phyloP scores from a whole-genome alignment of 768 basidiomycete genomes.

The Termitomyces sp. region DNA sequence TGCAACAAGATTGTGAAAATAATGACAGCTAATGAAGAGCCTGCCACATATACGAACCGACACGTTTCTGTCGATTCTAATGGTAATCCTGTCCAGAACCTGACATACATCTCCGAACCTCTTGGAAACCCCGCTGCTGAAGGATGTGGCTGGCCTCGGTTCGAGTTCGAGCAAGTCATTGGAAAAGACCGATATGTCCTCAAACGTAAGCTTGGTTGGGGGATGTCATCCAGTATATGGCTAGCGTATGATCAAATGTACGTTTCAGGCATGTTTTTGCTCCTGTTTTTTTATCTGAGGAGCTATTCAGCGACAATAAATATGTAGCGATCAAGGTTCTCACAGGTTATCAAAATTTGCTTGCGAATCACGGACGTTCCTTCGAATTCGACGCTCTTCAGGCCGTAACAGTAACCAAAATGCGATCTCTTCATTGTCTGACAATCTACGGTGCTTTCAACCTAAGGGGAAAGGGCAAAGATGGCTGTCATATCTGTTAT shows the following conservation, averaged over 20 bases:
- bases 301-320: neutral
- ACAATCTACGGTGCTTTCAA: neutral
- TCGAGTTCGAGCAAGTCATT: neutral
- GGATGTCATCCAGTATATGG: neutral
- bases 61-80: neutral
- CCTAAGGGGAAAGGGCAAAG: neutral
- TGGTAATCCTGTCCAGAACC: neutral
- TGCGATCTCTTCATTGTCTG: neutral
- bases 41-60: no score
- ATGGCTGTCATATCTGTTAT: neutral
- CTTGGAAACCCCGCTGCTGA: neutral
- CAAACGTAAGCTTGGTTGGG: neutral
- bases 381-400: neutral
- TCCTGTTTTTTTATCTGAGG: neutral
- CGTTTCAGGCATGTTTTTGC: no score
- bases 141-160: neutral
- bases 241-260: neutral
- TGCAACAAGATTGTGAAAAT: no score
- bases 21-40: no score
- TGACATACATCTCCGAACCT: neutral
- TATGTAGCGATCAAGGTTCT: neutral
- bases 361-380: neutral
- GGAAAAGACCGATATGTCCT: neutral
- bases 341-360: neutral
- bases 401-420: neutral